Evolutionary conservation across 2,329 filamentous ascomycete genomes (phyloP).

Genomic region (Nigrograna mackinnonii): DNA sequence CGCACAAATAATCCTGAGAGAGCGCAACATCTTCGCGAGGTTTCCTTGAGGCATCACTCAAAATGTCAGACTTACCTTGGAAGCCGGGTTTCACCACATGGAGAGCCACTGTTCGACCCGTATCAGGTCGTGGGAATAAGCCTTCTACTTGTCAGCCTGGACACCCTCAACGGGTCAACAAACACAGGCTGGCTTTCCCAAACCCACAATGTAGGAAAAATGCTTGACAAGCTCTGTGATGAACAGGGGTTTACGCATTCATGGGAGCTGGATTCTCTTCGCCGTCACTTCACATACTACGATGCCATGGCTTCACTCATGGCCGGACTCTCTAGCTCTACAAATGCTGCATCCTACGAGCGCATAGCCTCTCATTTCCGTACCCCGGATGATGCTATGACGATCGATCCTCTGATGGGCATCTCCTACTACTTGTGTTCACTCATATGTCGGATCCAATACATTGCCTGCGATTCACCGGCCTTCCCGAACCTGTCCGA

Average conservation of each 20-base stretch:
- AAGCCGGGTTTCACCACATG: slow-evolving; percentile 28
- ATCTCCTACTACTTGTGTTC: slow-evolving; percentile 38
- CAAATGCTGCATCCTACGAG: slow-evolving; percentile 17
- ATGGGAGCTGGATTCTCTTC: slow-evolving; percentile 36
- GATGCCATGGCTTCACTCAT: slow-evolving; percentile 39
- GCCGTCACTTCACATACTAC: slow-evolving; percentile 41
- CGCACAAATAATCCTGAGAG: slow-evolving; percentile 28
- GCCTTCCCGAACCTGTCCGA: slow-evolving; percentile 36
- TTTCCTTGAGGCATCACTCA: slow-evolving; percentile 34
- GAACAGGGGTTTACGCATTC: slow-evolving; percentile 27
- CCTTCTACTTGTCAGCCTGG: slow-evolving; percentile 36
- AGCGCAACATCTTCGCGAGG: slow-evolving; percentile 28
- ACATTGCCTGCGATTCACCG: slow-evolving; percentile 31
- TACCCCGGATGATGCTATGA: slow-evolving; percentile 22
- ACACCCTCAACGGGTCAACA: slow-evolving; percentile 38
- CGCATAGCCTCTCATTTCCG: slow-evolving; percentile 20
- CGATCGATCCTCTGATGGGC: slow-evolving; percentile 40
- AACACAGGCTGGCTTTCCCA: slow-evolving; percentile 40
- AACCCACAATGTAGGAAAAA: slow-evolving; percentile 33
- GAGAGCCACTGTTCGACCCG: slow-evolving; percentile 27
- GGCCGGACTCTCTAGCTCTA: slow-evolving; percentile 26
- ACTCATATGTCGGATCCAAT: slow-evolving; percentile 37
- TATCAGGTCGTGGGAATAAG: slow-evolving; percentile 39
- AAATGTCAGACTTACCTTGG: slow-evolving; percentile 37
- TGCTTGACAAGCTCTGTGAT: slow-evolving; percentile 26